Conservation (phyloP, 2,329 filamentous ascomycete species). For the Monilinia polystroma region DNA sequence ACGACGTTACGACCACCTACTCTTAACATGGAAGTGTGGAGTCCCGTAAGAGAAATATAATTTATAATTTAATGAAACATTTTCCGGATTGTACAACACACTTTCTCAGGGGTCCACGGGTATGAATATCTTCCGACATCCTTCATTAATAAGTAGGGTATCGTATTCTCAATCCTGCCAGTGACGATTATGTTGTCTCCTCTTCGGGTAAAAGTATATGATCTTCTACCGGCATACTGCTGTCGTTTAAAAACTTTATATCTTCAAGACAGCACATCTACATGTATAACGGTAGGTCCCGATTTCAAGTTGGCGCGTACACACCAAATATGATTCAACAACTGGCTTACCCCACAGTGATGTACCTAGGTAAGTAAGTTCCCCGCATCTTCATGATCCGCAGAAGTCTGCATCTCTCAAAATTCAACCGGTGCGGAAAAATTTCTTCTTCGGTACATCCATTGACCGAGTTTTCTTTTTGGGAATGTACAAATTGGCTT, state of each 20-base stretch:
- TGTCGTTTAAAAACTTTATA: background rate
- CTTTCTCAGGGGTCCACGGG: background rate
- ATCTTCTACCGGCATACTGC: background rate
- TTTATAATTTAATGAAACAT: background rate
- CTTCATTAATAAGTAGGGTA: background rate
- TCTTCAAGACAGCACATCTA: background rate
- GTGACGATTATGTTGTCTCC: background rate
- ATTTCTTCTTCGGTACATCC: constrained; percentile 21
- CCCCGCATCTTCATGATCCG: constrained; percentile 21
- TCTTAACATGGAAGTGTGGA: background rate
- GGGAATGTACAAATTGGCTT: constrained; percentile 8
- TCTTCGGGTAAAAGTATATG: constrained; percentile 11
- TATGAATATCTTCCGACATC: background rate
- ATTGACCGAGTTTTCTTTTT: constrained; percentile 11
- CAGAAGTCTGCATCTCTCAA: constrained; percentile 19
- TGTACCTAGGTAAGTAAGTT: background rate
- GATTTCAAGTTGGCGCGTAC: background rate
- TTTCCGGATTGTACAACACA: background rate
- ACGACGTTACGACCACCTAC: background rate
- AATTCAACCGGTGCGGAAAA: constrained; percentile 24
- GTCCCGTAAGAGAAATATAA: background rate
- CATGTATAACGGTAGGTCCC: background rate
- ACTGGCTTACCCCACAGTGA: constrained; percentile 16
- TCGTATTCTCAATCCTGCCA: background rate
- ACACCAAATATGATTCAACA: constrained; percentile 4